Percentiles rank a stretch among this genome's conserved stretches.
Conservation (phyloP, 257 asterid species). For the Ehretia macrophylla region DNA sequence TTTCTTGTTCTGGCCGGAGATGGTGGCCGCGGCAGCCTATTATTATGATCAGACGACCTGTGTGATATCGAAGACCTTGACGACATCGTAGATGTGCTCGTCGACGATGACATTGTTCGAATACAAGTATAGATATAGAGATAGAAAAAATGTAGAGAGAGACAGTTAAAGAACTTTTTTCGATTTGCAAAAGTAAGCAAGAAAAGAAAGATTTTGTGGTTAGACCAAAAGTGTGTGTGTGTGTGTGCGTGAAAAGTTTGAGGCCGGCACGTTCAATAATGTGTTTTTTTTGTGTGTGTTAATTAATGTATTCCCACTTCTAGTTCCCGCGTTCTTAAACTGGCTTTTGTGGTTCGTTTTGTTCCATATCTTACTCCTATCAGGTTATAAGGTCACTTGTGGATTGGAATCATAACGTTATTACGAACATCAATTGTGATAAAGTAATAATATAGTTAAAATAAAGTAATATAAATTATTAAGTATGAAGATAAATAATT, state of each 20-base stretch:
- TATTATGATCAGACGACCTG: background rate
- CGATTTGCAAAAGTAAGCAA: background rate
- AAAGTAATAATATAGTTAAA: no score
- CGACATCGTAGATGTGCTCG: no score
- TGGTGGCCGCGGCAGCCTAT: background rate
- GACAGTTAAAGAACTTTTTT: background rate
- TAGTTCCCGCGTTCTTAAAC: background rate
- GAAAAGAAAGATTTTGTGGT: background rate
- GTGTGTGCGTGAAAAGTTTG: constrained; percentile 23
- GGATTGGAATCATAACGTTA: no score
- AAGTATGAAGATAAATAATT: no score
- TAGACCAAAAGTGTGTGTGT: background rate
- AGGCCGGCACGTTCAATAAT: constrained; percentile 80
- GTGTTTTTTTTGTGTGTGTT: background rate
- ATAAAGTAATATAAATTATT: no score
- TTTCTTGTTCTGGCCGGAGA: background rate
- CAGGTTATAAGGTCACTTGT: no score
- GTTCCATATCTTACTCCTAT: no score
- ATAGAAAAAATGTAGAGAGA: background rate
- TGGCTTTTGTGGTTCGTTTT: background rate
- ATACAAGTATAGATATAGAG: background rate
- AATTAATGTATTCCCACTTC: background rate
- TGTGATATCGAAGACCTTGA: background rate
- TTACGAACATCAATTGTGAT: no score
- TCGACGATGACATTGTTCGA: background rate